These are phyloP conservation scores for Xylaria sp. DNA, from an alignment of 2,329 filamentous ascomycete genomes.

Conservation along the genomic window DNA sequence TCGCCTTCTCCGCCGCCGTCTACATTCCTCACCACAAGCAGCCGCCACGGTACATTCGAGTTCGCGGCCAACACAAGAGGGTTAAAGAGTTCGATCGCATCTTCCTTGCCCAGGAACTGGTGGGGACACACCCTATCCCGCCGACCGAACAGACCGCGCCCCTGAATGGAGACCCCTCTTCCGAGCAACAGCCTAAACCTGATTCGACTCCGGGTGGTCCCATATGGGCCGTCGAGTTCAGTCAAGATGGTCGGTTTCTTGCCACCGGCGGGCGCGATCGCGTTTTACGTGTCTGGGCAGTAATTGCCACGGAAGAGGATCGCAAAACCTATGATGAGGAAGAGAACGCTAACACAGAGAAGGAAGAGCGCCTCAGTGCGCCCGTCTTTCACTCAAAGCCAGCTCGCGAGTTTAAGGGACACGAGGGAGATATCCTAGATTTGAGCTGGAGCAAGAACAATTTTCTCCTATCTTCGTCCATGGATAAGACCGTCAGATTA, in stretches of 20 bases:
- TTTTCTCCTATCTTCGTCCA: constrained; percentile 93
- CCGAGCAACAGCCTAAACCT: constrained; percentile 50
- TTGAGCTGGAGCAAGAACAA: constrained; percentile 99
- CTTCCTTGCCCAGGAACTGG: constrained; percentile 93
- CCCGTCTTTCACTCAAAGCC: constrained; percentile 89
- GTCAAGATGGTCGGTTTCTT: constrained; percentile 88
- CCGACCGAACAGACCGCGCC: constrained; percentile 44
- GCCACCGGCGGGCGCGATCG: constrained; percentile 93
- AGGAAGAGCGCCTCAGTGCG: constrained; percentile 77
- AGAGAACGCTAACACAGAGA: constrained; percentile 60
- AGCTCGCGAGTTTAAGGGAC: constrained; percentile 81
- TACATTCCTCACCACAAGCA: constrained; percentile 90
- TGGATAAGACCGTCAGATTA: constrained; percentile 96
- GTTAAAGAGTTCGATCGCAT: constrained; percentile 83
- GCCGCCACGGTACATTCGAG: constrained; percentile 90
- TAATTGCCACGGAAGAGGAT: constrained; percentile 85
- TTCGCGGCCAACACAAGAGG: constrained; percentile 83
- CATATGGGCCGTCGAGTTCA: constrained; percentile 94
- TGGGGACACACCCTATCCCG: constrained; percentile 61
- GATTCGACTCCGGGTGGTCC: constrained; percentile 68
- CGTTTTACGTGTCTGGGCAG: constrained; percentile 87
- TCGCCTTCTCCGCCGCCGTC: constrained; percentile 82
- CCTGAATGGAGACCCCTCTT: constrained; percentile 44
- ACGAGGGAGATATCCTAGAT: constrained; percentile 87
- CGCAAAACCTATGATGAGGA: constrained; percentile 78